Conservation (phyloP, 441 rosid genomes). For the Euphorbia celastroides region DNA sequence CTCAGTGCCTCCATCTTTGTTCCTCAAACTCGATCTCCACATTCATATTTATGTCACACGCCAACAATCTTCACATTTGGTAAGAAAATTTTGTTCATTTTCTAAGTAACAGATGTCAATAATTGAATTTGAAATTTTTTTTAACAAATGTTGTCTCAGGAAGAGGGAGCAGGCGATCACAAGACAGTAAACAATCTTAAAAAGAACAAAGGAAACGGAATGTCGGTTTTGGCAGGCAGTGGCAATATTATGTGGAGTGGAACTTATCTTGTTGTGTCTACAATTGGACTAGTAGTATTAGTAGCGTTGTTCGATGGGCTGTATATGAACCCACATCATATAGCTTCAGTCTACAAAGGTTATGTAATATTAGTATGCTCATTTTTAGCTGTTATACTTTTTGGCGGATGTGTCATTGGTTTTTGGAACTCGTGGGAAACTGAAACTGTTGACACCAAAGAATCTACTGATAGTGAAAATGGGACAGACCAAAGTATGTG, state of each 20-base stretch:
- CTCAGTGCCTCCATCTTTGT: slow-evolving; percentile 43
- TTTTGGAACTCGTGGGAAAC: slow-evolving; percentile 68
- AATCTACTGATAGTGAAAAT: slow-evolving; percentile 12
- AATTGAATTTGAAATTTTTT: background rate
- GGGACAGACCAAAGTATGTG: too few relatives aligned
- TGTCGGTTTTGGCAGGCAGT: slow-evolving; percentile 72
- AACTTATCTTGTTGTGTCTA: slow-evolving; percentile 43
- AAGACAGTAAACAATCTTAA: slow-evolving; percentile 20
- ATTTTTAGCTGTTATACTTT: slow-evolving; percentile 50
- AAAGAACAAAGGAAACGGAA: slow-evolving; percentile 27
- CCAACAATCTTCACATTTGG: slow-evolving; percentile 61
- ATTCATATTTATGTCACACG: slow-evolving; percentile 60
- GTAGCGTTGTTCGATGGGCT: slow-evolving; percentile 40
- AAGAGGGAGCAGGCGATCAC: slow-evolving; percentile 42
- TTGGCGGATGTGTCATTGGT: slow-evolving; percentile 58
- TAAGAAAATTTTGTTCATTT: slow-evolving; percentile 24
- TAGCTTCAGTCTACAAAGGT: slow-evolving; percentile 62
- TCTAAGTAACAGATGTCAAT: background rate
- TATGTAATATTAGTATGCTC: slow-evolving; percentile 52
- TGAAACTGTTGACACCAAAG: slow-evolving; percentile 21
- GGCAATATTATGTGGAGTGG: slow-evolving; percentile 70
- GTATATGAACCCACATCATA: slow-evolving; percentile 42
- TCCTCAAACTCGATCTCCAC: slow-evolving; percentile 44
- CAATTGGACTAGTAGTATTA: slow-evolving; percentile 46
- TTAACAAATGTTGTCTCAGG: slow-evolving; percentile 33